Base-by-base conservation (phyloP, 2,329 filamentous ascomycete genomes). In the Microdochium bolleyi region DNA sequence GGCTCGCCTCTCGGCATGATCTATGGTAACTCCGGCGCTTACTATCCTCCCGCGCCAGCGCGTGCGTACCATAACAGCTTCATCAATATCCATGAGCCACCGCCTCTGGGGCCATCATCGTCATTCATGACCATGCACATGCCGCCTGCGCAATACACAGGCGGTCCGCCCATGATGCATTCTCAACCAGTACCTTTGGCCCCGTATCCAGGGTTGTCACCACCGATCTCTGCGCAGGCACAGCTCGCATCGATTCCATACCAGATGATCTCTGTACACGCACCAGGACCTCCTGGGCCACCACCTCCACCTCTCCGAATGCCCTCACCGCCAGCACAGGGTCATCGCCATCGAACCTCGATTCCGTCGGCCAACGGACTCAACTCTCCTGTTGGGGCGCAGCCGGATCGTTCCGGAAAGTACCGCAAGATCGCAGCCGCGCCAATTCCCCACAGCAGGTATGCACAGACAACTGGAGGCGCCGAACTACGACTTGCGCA, bases 381-480 rank as follows among this genome's bases (percentile, higher is more conserved):
- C 16, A 22, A 11, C 41, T 46, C 41, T 2, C 41, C 41, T 24
- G 41, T 46, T 3, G 41, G 41, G 8, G 3, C 9, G 16, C 14
- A 60, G 61, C 22, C 59, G 62, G 37, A 61, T 60, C 8, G 60
- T 21, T 60, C 62, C 14, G 58, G 64, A 24, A 79, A 80, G 59
- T 82, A 80, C 60, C 73, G 79, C 48, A 82, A 80, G 64, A 75
- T 83, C 38, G 79, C 82, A 55, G 80, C 80, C 10, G 80, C 80
- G 0, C 79, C 79, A 0, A 72, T 79, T 24, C 74, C 78, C 7
- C 70, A 77, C 27, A 78, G 79, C 60, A 66, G 73, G 13, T 70
- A 73, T 46, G 72, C 72, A 55, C 76, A 73, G 63, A 68, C 69
- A 52, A 75, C 74, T 59, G 67, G 63, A 38, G 67, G 67, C 21